Base-by-base conservation (phyloP, 306 rosid species). In the Trifolium pratense region DNA sequence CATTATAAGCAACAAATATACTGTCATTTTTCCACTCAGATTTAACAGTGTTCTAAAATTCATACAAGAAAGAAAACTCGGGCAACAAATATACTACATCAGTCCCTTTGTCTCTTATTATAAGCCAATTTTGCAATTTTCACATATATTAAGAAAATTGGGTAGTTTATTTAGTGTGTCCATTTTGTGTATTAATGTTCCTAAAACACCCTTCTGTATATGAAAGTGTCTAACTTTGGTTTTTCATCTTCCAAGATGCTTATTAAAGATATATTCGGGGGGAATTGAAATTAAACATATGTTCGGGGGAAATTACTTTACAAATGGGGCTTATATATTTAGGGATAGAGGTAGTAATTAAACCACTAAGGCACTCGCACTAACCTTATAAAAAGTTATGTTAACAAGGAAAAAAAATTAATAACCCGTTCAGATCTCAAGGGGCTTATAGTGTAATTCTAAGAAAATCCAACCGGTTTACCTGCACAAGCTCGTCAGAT, bases 401-500 rank as follows among this genome's bases (percentile, higher is more conserved):
- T 31, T 25, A 58, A 46, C 11, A 66, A 66, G 3, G 3, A 23
- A 76, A 7, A 3, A 45, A 57, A 66, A 25, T 5, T 16, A 67
- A 49, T 25, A 48, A 39, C 32, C 18, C 55, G 9, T 39, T 11
- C 18, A 14, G 12, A 12, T 42, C 39, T 21, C 9, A 65, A 13
- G 51, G 39, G 9, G 9, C 39, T 36, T 36, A 32, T 46, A 72
- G 70, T 16, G 34, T 15, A 76, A 66, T 43, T 55, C 15, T 34
- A 32, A 51, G 31, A 43, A 55, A 67, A 45, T n/a, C 37, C 46
- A 9, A 45, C 65, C 49, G 23, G 11, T 66, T 77, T 79, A 91
- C 99, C 96, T 88, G 97, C 42, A 94, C 96, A 74, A 94, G 99
- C 75, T 94, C 97, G 68, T 94, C 99, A 62, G 99, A 86, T 62